These are phyloP conservation scores for Piloderma croceum DNA, from an alignment of 768 basidiomycete genomes.

Conservation along the genomic window DNA sequence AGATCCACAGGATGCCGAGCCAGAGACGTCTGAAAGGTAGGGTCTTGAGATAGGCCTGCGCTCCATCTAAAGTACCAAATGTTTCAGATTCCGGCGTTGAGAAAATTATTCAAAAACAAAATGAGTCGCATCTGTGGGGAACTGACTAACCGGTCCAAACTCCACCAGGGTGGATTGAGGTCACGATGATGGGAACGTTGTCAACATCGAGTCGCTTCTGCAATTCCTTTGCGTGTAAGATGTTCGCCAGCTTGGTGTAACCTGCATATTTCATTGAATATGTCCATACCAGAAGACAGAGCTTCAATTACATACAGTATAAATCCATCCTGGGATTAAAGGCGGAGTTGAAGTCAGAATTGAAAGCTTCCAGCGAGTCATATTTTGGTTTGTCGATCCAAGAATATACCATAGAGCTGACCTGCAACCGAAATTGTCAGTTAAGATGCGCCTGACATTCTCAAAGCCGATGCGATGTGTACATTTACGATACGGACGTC, in stretches of 20 bases:
- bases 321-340: background rate
- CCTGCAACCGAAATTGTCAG: background rate
- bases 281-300: background rate
- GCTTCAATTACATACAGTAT: background rate
- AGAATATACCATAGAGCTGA: background rate
- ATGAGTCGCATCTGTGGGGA: conserved; percentile 9
- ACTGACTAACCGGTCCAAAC: no score
- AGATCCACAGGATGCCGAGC: background rate
- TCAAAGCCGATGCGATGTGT: background rate
- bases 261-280: background rate
- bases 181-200: conserved; percentile 25
- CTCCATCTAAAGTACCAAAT: no score
- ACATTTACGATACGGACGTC: conserved; percentile 63
- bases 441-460: background rate
- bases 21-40: no score
- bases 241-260: background rate
- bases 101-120: no score
- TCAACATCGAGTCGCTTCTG: conserved; percentile 12
- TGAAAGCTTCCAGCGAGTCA: background rate
- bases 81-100: no score
- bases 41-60: no score
- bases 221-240: background rate
- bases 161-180: conserved; percentile 30
- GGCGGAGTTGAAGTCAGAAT: background rate
- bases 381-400: conserved; percentile 3